phyloP scores from a whole-genome alignment of 2,329 filamentous ascomycete species.

The Alternaria conjuncta region DNA sequence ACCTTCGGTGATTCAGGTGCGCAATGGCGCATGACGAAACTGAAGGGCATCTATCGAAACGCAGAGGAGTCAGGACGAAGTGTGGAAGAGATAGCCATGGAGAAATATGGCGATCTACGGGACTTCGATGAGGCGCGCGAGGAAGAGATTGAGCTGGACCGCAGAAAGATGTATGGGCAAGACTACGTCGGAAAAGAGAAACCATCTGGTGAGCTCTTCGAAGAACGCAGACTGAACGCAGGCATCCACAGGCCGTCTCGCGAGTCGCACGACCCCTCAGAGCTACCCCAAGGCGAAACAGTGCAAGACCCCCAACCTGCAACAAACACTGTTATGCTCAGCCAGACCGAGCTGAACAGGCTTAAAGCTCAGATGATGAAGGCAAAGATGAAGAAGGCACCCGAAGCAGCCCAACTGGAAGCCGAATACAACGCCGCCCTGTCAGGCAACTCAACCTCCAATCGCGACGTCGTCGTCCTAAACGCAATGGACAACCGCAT shows the following conservation, averaged over 20 bases:
- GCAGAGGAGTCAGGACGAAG: slow-evolving; percentile 75
- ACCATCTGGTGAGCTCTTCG: slow-evolving; percentile 84
- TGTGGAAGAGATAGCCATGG: slow-evolving; percentile 81
- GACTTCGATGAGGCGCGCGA: slow-evolving; percentile 93
- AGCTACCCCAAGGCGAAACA: slow-evolving; percentile 60
- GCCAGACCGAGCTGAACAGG: slow-evolving; percentile 83
- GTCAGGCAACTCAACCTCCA: slow-evolving; percentile 63
- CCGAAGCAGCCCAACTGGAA: slow-evolving; percentile 78
- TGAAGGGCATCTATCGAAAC: slow-evolving; percentile 81
- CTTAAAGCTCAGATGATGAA: slow-evolving; percentile 96
- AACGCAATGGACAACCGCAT: slow-evolving; percentile 89
- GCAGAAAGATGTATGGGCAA: slow-evolving; percentile 80
- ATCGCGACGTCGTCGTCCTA: slow-evolving; percentile 76
- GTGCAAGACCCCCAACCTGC: slow-evolving; percentile 62
- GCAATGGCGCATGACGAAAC: slow-evolving; percentile 95
- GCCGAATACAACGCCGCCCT: slow-evolving; percentile 81
- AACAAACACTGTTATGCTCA: slow-evolving; percentile 62
- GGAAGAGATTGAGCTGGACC: slow-evolving; percentile 88
- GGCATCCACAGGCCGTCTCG: slow-evolving; percentile 53
- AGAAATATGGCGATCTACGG: slow-evolving; percentile 79
- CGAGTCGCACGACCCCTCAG: slow-evolving; percentile 33
- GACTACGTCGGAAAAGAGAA: slow-evolving; percentile 86
- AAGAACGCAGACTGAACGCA: slow-evolving; percentile 72
- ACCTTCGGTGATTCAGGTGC: slow-evolving; percentile 89
- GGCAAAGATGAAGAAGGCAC: slow-evolving; percentile 80